Conservation (phyloP, 2,329 filamentous ascomycete genomes). For the Dactylellina leptospora region DNA sequence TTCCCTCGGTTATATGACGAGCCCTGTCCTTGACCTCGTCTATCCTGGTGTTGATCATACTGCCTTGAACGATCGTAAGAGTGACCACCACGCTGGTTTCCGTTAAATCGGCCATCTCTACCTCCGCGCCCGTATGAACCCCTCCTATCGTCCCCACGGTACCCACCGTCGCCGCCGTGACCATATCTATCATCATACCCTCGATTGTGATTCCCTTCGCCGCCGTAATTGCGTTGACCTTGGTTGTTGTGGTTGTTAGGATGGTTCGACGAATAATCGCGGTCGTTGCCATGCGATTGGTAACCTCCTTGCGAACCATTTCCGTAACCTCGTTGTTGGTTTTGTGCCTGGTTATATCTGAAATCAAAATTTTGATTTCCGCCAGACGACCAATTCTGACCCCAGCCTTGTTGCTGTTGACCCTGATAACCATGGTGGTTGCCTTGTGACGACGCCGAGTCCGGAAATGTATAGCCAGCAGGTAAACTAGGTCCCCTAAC, state of each 20-base stretch:
- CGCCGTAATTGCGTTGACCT: constrained; percentile 41
- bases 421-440: constrained; percentile 1
- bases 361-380: constrained; percentile 28
- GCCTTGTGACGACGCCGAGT: neutral
- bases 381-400: constrained; percentile 32
- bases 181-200: constrained; percentile 56
- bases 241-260: constrained; percentile 18
- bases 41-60: constrained; percentile 25
- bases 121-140: constrained; percentile 52
- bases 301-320: constrained; percentile 21
- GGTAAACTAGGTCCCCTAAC: constrained; percentile 50
- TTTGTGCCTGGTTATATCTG: constrained; percentile 28
- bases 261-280: constrained; percentile 20
- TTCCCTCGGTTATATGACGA: constrained; percentile 25
- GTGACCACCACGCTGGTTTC: constrained; percentile 11
- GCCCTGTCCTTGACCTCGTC: constrained; percentile 27
- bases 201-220: constrained; percentile 54
- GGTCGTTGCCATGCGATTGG: constrained; percentile 39
- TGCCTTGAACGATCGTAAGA: constrained; percentile 10
- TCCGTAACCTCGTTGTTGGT: constrained; percentile 25
- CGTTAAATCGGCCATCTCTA: constrained; percentile 49
- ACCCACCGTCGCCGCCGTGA: constrained; percentile 55
- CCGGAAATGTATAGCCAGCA: constrained; percentile 31
- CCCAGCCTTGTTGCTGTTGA: constrained; percentile 19
- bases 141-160: constrained; percentile 57